These are phyloP conservation scores for Bifiguratus adelaidae DNA, from an alignment of 192 early-diverging fungal species.

Conservation along the genomic window DNA sequence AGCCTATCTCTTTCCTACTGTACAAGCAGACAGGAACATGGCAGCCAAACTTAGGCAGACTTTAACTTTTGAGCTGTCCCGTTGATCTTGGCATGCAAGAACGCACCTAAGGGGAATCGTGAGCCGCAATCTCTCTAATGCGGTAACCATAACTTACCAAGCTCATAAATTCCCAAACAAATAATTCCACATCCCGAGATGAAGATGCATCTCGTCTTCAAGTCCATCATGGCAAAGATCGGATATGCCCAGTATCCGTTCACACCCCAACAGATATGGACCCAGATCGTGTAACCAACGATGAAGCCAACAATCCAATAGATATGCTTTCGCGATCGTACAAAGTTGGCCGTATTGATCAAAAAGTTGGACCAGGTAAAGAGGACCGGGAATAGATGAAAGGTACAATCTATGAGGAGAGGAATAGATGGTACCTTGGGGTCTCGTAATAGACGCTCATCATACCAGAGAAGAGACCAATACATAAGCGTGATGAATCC, in stretches of 20 bases:
- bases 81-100: too few species aligned
- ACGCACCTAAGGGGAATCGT: too few species aligned
- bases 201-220: slow-evolving; percentile 2
- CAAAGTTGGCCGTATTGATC: slow-evolving; percentile 10
- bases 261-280: slow-evolving; percentile 6
- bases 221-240: slow-evolving; percentile 6
- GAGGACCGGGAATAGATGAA: slow-evolving; percentile 15
- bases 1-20: too few species aligned
- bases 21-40: too few species aligned
- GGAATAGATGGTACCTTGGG: slow-evolving; percentile 7
- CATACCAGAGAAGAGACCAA: slow-evolving; percentile 12
- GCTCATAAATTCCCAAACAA: slow-evolving; percentile 14
- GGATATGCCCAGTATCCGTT: slow-evolving; percentile 19
- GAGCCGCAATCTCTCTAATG: neutral
- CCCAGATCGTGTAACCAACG: slow-evolving; percentile 12
- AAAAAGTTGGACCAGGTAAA: slow-evolving; percentile 17
- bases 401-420: slow-evolving; percentile 5
- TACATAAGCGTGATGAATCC: slow-evolving; percentile 13
- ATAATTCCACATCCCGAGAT: slow-evolving; percentile 8
- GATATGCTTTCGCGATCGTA: slow-evolving; percentile 7
- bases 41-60: too few species aligned
- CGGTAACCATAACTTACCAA: slow-evolving; percentile 8
- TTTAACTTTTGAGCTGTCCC: too few species aligned
- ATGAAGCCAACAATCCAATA: slow-evolving; percentile 9
- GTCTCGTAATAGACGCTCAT: slow-evolving; percentile 8